Evolutionary conservation across 768 basidiomycete genomes (phyloP).

Genomic region (Hericium erinaceus): DNA sequence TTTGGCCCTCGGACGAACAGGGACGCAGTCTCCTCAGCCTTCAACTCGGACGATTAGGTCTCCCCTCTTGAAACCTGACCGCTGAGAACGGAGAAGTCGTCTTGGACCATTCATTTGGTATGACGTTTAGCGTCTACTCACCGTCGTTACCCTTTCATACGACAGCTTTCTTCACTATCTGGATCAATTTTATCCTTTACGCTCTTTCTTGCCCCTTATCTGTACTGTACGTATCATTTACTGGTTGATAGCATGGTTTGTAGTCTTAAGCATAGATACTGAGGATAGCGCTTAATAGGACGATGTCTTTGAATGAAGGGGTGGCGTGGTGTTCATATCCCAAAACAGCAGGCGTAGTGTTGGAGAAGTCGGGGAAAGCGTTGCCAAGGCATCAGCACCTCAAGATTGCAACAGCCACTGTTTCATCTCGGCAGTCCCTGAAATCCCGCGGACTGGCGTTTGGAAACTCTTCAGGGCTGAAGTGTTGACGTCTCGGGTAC

Average conservation of each 20-base stretch:
- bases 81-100: too few species aligned
- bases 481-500: too few species aligned
- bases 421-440: too few species aligned
- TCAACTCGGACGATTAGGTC: slow-evolving; percentile 1
- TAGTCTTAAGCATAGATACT: neutral
- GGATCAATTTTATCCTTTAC: neutral
- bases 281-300: neutral
- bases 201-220: neutral
- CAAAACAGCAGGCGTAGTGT: neutral
- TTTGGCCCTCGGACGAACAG: slow-evolving; percentile 14
- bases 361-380: neutral
- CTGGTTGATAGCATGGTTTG: neutral
- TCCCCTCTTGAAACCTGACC: neutral
- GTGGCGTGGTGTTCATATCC: neutral
- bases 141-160: too few species aligned
- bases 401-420: too few species aligned
- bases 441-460: too few species aligned
- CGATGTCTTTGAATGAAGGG: neutral
- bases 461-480: too few species aligned
- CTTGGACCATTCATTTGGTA: too few species aligned
- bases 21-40: neutral
- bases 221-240: neutral
- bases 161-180: neutral
- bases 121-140: too few species aligned
- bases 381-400: too few species aligned